These are phyloP conservation scores for Aspergillus sp. DNA, from an alignment of 2,329 filamentous ascomycete species.

Conservation along the genomic window DNA sequence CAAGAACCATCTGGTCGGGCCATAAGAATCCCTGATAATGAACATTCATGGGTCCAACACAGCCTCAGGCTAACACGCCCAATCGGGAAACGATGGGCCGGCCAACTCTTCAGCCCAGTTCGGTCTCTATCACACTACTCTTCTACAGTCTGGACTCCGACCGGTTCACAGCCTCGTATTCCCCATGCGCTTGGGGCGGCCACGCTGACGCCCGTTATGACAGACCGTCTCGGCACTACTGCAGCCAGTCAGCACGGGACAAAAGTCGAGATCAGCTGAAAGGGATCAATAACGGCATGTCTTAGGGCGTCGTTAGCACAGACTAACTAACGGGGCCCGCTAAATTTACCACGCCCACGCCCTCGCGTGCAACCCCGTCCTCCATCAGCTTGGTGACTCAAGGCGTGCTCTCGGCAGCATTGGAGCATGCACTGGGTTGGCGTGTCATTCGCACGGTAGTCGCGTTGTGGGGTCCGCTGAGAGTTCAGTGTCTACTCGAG, in stretches of 20 bases:
- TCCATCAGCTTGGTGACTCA: background rate
- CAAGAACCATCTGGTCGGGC: no score
- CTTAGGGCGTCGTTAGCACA: background rate
- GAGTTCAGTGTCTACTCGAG: background rate
- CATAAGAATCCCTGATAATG: background rate
- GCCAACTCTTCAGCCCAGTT: background rate
- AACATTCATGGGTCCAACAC: conserved; percentile 11
- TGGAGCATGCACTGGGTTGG: background rate
- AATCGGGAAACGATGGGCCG: background rate
- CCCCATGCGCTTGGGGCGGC: background rate
- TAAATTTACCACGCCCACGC: background rate
- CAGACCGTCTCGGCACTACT: background rate
- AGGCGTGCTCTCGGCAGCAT: background rate
- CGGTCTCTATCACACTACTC: background rate
- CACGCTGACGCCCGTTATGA: background rate
- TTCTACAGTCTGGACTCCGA: background rate
- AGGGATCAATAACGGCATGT: background rate
- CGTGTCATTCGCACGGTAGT: background rate
- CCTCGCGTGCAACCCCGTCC: background rate
- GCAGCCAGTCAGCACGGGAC: background rate
- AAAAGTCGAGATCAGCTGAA: background rate
- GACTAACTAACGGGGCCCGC: background rate
- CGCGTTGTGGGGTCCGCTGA: background rate
- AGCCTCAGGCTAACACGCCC: conserved; percentile 14
- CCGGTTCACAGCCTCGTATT: background rate